Conservation (phyloP, 352 stramenopile species). For the Phytophthora capsici region DNA sequence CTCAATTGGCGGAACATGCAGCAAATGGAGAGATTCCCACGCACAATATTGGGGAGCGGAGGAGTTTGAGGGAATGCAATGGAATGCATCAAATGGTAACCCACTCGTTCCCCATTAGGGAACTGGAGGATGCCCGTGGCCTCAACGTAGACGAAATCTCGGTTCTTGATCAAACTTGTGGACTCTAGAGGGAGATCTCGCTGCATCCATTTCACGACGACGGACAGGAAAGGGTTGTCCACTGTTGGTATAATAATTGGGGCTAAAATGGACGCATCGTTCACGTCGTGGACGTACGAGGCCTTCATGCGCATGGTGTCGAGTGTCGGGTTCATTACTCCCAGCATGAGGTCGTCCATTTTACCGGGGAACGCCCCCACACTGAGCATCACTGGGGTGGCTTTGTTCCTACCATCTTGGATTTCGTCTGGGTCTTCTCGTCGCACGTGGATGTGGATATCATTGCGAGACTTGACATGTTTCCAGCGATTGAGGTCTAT, state of each 20-base stretch:
- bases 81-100: slow-evolving; percentile 63
- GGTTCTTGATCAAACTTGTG: slow-evolving; percentile 17
- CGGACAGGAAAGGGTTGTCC: slow-evolving; percentile 5
- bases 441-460: slow-evolving; percentile 21
- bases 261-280: slow-evolving; percentile 6
- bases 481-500: slow-evolving; percentile 21
- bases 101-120: slow-evolving; percentile 17
- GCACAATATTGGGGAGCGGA: slow-evolving; percentile 31
- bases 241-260: slow-evolving; percentile 1
- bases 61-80: slow-evolving; percentile 46
- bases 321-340: slow-evolving; percentile 14
- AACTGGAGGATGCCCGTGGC: slow-evolving; percentile 8
- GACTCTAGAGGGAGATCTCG: slow-evolving; percentile 13
- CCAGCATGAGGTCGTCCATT: slow-evolving; percentile 18
- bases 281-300: slow-evolving; percentile 15
- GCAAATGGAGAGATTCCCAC: slow-evolving; percentile 54
- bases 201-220: slow-evolving; percentile 20
- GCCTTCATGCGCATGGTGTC: slow-evolving; percentile 18
- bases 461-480: slow-evolving; percentile 14
- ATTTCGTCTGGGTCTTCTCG: slow-evolving; percentile 6
- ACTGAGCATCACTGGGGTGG: slow-evolving; percentile 12
- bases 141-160: slow-evolving; percentile 20
- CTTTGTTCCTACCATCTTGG: neutral
- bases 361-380: slow-evolving; percentile 7
- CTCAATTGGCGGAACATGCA: slow-evolving; percentile 51